Base-by-base conservation (phyloP, 495 filamentous ascomycete species). In the Trichoderma erinaceum region DNA sequence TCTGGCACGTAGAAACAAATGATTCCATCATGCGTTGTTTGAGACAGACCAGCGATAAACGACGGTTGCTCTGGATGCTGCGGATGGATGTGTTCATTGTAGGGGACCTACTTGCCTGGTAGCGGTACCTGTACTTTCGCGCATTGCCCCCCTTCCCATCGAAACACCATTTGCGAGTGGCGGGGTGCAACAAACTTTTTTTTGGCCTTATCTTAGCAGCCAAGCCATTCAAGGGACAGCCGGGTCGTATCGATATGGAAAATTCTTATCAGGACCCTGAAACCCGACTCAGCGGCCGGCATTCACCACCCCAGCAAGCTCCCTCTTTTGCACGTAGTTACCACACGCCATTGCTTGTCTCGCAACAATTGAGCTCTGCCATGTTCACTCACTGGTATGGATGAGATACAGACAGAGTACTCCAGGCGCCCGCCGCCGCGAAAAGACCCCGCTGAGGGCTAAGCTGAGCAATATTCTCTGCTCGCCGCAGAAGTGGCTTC, bases 121-220 rank as follows among this genome's bases (percentile, higher is more conserved):
- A 61, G 15, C 8, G 56, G 56, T 61, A 61, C 56, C 27, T 32
- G 25, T 13, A 12, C 16, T 0, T 52, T n/a, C 5, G 18, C 18
- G 15, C 56, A 10, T 29, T 61, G 15, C 56, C 21, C 56, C 56
- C 56, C 23, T 61, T 61, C 56, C 56, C 56, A 61, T 61, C 56
- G 2, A 27, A 32, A 61, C 56, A 61, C 25, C 48, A 32, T 5
- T 16, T n/a, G 11, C 23, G 25, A 32, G 56, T 61, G 56, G 56
- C 56, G 56, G 56, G 56, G 56, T 61, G 56, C 56, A 61, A 61
- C 56, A 61, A 61, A 61, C 25, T 61, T 61, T 61, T 61, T 61
- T 61, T 18, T 32, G 8, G 8, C 27, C 56, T 61, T 52, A 52
- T 52, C 48, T 52, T 52, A 52, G 48, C 48, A 61, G 44, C 44